Evolutionary conservation across 1,284 basidiomycete species (phyloP).

Genomic region (Trametes versicolor): DNA sequence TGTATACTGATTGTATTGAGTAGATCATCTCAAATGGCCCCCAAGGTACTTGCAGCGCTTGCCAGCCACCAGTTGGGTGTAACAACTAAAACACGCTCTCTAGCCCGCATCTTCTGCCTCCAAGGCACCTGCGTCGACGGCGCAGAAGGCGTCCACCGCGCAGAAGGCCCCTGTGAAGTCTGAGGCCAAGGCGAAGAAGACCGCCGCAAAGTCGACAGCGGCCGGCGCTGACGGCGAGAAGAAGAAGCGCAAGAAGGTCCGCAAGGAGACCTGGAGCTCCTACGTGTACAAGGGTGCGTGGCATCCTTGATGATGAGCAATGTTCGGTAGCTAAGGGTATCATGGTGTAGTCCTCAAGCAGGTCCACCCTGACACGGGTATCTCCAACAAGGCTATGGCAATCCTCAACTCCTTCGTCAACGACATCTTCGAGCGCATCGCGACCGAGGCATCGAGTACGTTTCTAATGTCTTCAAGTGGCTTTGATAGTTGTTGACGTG

Average conservation of each 20-base stretch:
- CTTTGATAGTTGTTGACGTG: not conserved
- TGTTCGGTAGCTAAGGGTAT: conserved; percentile 30
- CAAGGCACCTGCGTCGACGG: conserved; percentile 62
- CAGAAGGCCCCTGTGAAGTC: conserved; percentile 64
- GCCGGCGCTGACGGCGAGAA: conserved; percentile 58
- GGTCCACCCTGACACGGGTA: conserved; percentile 83
- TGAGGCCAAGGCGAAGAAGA: conserved; percentile 59
- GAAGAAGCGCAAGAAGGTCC: conserved; percentile 67
- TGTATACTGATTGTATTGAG: conserved; percentile 6
- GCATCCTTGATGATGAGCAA: not conserved
- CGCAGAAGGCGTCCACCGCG: conserved; percentile 62
- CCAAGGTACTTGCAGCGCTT: conserved; percentile 39
- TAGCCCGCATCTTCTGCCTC: conserved; percentile 61
- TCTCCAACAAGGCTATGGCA: conserved; percentile 82
- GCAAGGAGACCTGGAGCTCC: conserved; percentile 75
- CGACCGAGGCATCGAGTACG: conserved; percentile 73
- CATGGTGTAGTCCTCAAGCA: conserved; percentile 66
- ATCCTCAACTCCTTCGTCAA: conserved; percentile 79
- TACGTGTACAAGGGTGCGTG: conserved; percentile 75
- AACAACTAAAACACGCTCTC: conserved; percentile 23
- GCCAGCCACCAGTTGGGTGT: conserved; percentile 21
- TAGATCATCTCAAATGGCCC: conserved; percentile 40
- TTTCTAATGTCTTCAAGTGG: conserved; percentile 28
- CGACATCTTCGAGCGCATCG: conserved; percentile 80
- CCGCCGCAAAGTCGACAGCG: conserved; percentile 46